phyloP scores from a whole-genome alignment of 345 rosid species.

The Kernera saxatilis region DNA sequence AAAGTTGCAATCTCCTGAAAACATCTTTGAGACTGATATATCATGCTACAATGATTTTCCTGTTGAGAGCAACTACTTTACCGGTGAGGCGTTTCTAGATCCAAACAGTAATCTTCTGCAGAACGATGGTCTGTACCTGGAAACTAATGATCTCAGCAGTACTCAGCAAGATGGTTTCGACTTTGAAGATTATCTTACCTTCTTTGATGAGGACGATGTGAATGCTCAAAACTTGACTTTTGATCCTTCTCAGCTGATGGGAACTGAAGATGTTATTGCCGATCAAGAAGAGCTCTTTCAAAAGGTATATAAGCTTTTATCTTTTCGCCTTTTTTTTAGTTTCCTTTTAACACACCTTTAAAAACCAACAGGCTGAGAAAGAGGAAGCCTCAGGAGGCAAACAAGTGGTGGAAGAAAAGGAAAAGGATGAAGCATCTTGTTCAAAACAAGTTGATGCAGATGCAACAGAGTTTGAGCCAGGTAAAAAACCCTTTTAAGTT shows the following conservation, averaged over 20 bases:
- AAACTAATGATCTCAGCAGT: slow-evolving; percentile 63
- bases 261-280: slow-evolving; percentile 23
- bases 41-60: slow-evolving; percentile 35
- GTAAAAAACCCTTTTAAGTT: slow-evolving; percentile 40
- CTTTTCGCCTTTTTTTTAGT: neutral
- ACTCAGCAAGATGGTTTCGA: slow-evolving; percentile 45
- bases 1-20: slow-evolving; percentile 35
- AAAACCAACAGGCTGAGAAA: slow-evolving; percentile 36
- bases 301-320: slow-evolving; percentile 34
- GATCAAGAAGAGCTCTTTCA: slow-evolving; percentile 26
- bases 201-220: slow-evolving; percentile 56
- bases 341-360: slow-evolving; percentile 1
- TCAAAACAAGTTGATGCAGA: slow-evolving; percentile 49
- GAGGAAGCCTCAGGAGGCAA: slow-evolving; percentile 27
- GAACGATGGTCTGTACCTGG: slow-evolving; percentile 51
- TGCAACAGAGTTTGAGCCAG: slow-evolving; percentile 38
- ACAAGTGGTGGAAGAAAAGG: slow-evolving; percentile 28
- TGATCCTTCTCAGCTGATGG: slow-evolving; percentile 51
- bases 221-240: slow-evolving; percentile 34
- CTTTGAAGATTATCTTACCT: slow-evolving; percentile 65
- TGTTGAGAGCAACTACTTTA: slow-evolving; percentile 31
- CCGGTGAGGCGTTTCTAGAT: slow-evolving; percentile 47
- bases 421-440: slow-evolving; percentile 42
- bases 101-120: slow-evolving; percentile 32
- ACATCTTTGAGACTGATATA: slow-evolving; percentile 38